phyloP scores from a whole-genome alignment of 1,284 basidiomycete genomes.

The Trametes hirsuta region DNA sequence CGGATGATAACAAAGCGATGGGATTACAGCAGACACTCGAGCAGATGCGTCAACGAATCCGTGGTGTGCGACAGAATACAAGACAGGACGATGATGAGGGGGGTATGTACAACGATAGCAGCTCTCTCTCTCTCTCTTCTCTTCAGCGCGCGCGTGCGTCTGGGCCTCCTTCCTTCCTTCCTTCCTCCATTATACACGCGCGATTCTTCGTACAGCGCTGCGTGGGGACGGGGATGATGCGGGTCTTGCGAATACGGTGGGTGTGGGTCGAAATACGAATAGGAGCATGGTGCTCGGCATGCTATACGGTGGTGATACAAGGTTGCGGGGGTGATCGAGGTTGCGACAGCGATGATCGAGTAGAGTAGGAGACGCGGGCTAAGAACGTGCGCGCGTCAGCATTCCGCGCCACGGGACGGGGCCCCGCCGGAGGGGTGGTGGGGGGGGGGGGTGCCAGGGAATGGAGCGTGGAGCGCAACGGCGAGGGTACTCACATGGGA shows the following conservation, averaged over 20 bases:
- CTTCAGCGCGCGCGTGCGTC: background rate
- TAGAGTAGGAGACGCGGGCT: slow-evolving; percentile 27
- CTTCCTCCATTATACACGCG: slow-evolving; percentile 24
- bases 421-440: slow-evolving; percentile 1
- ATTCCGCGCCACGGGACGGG: slow-evolving; percentile 23
- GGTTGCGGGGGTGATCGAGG: slow-evolving; percentile 28
- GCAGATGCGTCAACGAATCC: slow-evolving; percentile 14
- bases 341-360: slow-evolving; percentile 28
- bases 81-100: slow-evolving; percentile 19
- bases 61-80: slow-evolving; percentile 20
- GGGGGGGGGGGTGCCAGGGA: slow-evolving; percentile 1
- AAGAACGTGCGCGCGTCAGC: slow-evolving; percentile 22
- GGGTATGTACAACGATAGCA: slow-evolving; percentile 26
- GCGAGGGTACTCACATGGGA: slow-evolving; percentile 26
- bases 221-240: background rate
- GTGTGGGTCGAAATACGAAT: slow-evolving; percentile 24
- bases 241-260: slow-evolving; percentile 12
- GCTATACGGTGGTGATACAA: slow-evolving; percentile 35
- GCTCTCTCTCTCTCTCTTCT: slow-evolving; percentile 11
- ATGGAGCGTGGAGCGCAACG: background rate
- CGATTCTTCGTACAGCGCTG: slow-evolving; percentile 28
- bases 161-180: slow-evolving; percentile 7
- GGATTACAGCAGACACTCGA: slow-evolving; percentile 16
- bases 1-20: slow-evolving; percentile 8
- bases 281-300: slow-evolving; percentile 24